Percentiles rank a stretch among this genome's conserved stretches.
Conservation (phyloP, 2,329 filamentous ascomycete species). For the Rugonectria rugulosa region DNA sequence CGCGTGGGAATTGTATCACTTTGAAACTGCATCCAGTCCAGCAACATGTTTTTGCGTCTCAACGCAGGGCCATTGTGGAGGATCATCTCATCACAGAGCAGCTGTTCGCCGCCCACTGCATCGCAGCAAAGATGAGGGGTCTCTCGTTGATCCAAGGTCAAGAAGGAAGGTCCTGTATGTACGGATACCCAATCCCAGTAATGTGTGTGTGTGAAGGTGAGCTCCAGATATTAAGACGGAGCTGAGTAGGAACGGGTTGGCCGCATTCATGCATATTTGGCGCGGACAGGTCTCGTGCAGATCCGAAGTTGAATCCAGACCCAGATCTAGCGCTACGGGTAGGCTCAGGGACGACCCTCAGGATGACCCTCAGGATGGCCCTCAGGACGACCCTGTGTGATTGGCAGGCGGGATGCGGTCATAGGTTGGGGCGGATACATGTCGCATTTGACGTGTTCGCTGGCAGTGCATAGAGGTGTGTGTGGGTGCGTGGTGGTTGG, state of each 20-base stretch:
- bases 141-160: too few species aligned
- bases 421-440: constrained; percentile 10
- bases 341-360: neutral
- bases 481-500: neutral
- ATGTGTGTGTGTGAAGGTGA: too few species aligned
- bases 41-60: neutral
- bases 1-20: constrained; percentile 17
- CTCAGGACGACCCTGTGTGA: constrained; percentile 14
- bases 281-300: constrained; percentile 35
- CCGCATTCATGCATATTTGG: constrained; percentile 27
- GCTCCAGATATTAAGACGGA: constrained; percentile 1
- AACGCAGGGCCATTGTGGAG: neutral
- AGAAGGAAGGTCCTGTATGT: too few species aligned
- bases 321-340: constrained; percentile 23
- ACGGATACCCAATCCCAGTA: too few species aligned
- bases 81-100: constrained; percentile 15
- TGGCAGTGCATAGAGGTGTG: constrained; percentile 40
- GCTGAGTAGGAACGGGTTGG: constrained; percentile 27
- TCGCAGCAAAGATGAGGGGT: too few species aligned
- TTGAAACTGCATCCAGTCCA: constrained; percentile 13
- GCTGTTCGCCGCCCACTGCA: constrained; percentile 17
- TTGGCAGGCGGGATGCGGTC: constrained; percentile 28
- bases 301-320: constrained; percentile 32
- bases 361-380: too few species aligned
- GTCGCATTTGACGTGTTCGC: constrained; percentile 40